A percentile compares a stretch with the other conserved stretches of the same genome.
Evolutionary conservation across 2,329 filamentous ascomycete species (phyloP).

Genomic region (Diaporthe destruens): DNA sequence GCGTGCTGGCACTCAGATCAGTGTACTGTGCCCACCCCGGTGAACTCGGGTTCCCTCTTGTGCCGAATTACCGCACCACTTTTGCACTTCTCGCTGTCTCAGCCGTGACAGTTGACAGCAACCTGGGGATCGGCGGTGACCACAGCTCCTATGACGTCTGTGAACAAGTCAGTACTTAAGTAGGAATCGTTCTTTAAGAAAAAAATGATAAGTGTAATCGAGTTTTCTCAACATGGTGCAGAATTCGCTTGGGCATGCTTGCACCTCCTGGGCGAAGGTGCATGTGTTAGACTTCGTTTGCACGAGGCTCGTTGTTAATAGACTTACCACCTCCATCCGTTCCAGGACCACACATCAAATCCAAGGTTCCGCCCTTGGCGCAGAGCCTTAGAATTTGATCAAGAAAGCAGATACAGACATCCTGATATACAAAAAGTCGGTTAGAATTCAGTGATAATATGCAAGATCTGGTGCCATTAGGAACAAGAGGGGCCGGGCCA

Average conservation of each 20-base stretch:
- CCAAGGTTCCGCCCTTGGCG: neutral
- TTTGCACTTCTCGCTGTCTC: neutral
- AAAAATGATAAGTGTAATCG: no score
- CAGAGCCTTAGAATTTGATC: neutral
- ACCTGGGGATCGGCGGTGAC: neutral
- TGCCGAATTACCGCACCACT: no score
- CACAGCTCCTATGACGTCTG: neutral
- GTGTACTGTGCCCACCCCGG: neutral
- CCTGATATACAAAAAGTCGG: neutral
- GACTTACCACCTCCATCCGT: conserved; percentile 25
- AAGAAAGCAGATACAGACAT: conserved; percentile 16
- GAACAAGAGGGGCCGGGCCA: neutral
- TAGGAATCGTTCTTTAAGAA: no score
- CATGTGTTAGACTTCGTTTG: neutral
- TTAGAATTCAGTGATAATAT: neutral
- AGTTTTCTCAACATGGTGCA: neutral
- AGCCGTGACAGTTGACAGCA: neutral
- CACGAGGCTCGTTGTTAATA: no score
- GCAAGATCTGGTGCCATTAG: neutral
- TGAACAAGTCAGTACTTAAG: neutral
- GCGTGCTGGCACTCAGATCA: neutral
- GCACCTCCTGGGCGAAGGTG: no score
- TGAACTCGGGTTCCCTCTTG: neutral
- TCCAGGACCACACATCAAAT: conserved; percentile 5
- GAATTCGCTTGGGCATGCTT: neutral